These are phyloP conservation scores for Cladochytrium tenue DNA, from an alignment of 371 early-diverging fungal genomes.

Conservation along the genomic window DNA sequence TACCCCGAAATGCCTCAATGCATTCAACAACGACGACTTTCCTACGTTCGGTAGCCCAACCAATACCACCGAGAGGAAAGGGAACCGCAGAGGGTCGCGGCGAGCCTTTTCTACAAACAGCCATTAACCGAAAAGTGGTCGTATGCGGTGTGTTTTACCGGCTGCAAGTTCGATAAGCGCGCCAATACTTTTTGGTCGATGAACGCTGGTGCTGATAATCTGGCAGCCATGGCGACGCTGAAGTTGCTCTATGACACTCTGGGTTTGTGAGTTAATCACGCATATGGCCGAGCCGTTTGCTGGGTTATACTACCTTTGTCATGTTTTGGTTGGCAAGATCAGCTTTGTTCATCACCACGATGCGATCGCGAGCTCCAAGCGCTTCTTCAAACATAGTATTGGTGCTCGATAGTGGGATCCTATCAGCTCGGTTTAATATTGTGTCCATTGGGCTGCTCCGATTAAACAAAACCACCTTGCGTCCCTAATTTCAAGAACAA, in stretches of 20 bases:
- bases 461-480: conserved; percentile 53
- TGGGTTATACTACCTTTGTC: conserved; percentile 32
- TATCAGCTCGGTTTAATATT: background rate
- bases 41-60: conserved; percentile 97
- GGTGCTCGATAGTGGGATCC: conserved; percentile 84
- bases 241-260: too few relatives aligned
- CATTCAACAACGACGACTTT: conserved; percentile 89
- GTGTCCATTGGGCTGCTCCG: background rate
- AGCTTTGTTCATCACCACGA: conserved; percentile 90
- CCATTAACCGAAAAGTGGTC: background rate
- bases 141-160: background rate
- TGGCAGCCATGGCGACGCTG: too few relatives aligned
- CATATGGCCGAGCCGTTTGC: too few relatives aligned
- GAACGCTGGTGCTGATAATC: too few relatives aligned
- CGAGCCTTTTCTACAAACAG: conserved; percentile 23
- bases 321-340: conserved; percentile 76
- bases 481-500: conserved; percentile 91
- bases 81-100: conserved; percentile 34
- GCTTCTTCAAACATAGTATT: conserved; percentile 81
- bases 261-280: too few relatives aligned
- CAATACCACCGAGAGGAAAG: conserved; percentile 69
- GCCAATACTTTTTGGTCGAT: too few relatives aligned
- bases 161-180: background rate
- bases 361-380: conserved; percentile 63
- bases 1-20: conserved; percentile 59